Evolutionary conservation across 495 filamentous ascomycete species (phyloP).

Genomic region (Tetracladium setigerum): DNA sequence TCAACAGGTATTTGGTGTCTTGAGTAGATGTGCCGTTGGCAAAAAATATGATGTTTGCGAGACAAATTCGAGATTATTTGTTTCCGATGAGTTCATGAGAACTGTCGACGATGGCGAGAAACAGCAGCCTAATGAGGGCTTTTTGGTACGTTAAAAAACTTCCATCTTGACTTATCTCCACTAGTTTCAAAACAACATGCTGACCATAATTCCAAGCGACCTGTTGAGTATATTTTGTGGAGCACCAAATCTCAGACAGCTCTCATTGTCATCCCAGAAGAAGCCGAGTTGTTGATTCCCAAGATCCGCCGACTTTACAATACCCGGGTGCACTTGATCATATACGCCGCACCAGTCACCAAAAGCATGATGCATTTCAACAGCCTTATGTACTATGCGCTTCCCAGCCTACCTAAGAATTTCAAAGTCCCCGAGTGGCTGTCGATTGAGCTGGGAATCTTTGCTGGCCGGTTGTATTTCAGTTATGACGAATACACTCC

Average conservation of each 20-base stretch:
- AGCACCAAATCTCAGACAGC: conserved; percentile 24
- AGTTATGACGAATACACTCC: conserved; percentile 27
- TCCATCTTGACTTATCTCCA: conserved; percentile 18
- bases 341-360: conserved; percentile 45
- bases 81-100: conserved; percentile 32
- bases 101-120: conserved; percentile 22
- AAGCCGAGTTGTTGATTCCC: conserved; percentile 35
- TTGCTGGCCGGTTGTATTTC: conserved; percentile 48
- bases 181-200: conserved; percentile 3
- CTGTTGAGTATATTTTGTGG: conserved; percentile 41
- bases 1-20: conserved; percentile 24
- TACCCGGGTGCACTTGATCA: conserved; percentile 31
- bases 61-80: conserved; percentile 22
- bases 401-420: conserved; percentile 31
- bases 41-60: conserved; percentile 24
- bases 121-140: conserved; percentile 25
- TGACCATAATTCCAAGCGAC: conserved; percentile 28
- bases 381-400: conserved; percentile 33
- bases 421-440: conserved; percentile 36
- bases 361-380: conserved; percentile 47
- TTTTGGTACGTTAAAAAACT: conserved; percentile 23
- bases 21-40: conserved; percentile 27
- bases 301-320: conserved; percentile 16
- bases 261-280: conserved; percentile 36
- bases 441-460: conserved; percentile 45